Evolutionary conservation across 1,284 basidiomycete species (phyloP).

Genomic region (Neonothopanus nambi): DNA sequence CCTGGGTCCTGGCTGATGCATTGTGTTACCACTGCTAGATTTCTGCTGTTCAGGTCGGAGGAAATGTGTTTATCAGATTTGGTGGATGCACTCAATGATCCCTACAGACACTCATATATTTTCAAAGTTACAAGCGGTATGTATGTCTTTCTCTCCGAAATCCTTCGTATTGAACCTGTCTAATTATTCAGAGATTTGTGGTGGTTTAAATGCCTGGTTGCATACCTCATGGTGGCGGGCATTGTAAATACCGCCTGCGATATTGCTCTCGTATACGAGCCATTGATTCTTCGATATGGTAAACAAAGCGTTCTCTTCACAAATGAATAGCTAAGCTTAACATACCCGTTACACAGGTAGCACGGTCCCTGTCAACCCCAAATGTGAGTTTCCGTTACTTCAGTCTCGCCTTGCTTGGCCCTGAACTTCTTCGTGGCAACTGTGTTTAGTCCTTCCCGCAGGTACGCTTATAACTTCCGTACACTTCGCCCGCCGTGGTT

Average conservation of each 20-base stretch:
- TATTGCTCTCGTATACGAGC: conserved; percentile 20
- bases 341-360: no score
- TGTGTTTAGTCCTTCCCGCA: conserved; percentile 1
- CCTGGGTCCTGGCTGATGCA: not conserved
- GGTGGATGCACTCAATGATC: not conserved
- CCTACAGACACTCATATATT: conserved; percentile 4
- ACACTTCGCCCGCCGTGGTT: not conserved
- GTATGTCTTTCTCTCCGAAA: no score
- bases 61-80: not conserved
- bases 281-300: conserved; percentile 20
- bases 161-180: no score
- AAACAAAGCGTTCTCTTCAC: not conserved
- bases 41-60: conserved; percentile 1
- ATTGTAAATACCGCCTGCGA: conserved; percentile 8
- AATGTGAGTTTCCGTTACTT: conserved; percentile 4
- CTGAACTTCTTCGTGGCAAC: not conserved
- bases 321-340: not conserved
- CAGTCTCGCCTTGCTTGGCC: not conserved
- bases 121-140: conserved; percentile 1
- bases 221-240: conserved; percentile 4
- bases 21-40: not conserved
- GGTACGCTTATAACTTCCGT: not conserved
- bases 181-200: not conserved
- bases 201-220: not conserved
- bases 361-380: not conserved